Base-by-base conservation (phyloP, 495 filamentous ascomycete species). In the Aspergillus campestris region DNA sequence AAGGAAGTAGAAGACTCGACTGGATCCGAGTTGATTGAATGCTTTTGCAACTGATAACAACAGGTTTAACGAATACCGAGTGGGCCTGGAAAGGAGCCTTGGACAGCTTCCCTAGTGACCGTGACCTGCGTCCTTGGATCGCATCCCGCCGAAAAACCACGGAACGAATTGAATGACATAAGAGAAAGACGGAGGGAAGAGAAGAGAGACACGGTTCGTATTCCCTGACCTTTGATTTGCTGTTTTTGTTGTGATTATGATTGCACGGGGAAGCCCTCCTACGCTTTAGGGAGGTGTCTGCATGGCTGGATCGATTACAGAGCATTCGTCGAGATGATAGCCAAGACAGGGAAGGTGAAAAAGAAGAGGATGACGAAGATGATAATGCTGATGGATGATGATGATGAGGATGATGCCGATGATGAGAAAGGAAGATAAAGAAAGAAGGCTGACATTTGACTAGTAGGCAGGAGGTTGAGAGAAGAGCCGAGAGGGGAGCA, bases 161-260 rank as follows among this genome's bases (percentile, higher is more conserved):
- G 47, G 47, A 50, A 35, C 47, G 39, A 35, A 37, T n/a, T 50
- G 49, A 42, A 53, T 52, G 48, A 52, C 53, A 51, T 48, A 42
- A 49, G 49, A 40, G 18, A 24, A 24, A 24, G 18, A 4, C 2
- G 18, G 18, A 24, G 18, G 18, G 18, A 24, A 24, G 18, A 24
- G 4, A 24, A 24, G 18, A 38, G 37, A 40, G 38, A 42, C 35
- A 49, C 47, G 47, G 48, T 47, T 51, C 12, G 45, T 34, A 38
- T 45, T 11, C 18, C 18, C 18, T 4, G 18, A 4, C 18, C 18
- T 24, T 24, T 24, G 18, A 24, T 24, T 24, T 24, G 18, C 4
- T 24, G 18, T 24, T 24, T 24, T 24, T 1, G 18, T 4, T 24
- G 18, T 24, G 18, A 24, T 24, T 24, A 24, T 24, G 1, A 24